Conservation (phyloP, 2,329 filamentous ascomycete genomes). For the Leptographium radiaticola region DNA sequence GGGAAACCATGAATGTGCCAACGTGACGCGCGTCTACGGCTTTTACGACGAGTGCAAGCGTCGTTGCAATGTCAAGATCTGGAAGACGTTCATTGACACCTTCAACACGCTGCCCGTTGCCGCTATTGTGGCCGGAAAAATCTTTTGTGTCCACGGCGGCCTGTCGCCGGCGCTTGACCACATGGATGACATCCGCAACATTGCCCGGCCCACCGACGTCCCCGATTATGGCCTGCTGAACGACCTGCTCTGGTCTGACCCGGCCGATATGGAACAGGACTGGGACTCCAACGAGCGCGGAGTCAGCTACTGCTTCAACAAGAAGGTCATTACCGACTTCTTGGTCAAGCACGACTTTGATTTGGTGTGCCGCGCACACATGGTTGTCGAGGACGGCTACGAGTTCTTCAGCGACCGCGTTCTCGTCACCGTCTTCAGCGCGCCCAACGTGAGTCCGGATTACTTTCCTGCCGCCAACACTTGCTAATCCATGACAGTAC, state of each 20-base stretch:
- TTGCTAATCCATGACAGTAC: constrained; percentile 43
- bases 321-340: constrained; percentile 96
- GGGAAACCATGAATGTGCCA: constrained; percentile 94
- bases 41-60: constrained; percentile 99
- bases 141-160: constrained; percentile 94
- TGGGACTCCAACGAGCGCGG: constrained; percentile 97
- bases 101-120: constrained; percentile 95
- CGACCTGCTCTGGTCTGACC: constrained; percentile 93
- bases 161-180: constrained; percentile 83
- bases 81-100: constrained; percentile 95
- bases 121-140: constrained; percentile 92
- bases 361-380: constrained; percentile 90
- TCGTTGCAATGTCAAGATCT: constrained; percentile 90
- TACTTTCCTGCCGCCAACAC: not conserved
- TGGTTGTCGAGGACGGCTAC: constrained; percentile 98
- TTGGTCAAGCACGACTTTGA: constrained; percentile 92
- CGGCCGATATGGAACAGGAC: constrained; percentile 93
- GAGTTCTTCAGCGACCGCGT: constrained; percentile 97
- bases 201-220: constrained; percentile 89
- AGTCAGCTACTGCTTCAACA: constrained; percentile 96
- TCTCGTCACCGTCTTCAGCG: constrained; percentile 92
- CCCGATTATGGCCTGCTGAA: constrained; percentile 93
- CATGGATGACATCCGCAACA: constrained; percentile 97
- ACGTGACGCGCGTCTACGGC: constrained; percentile 88
- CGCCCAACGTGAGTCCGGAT: constrained; percentile 69